Evolutionary conservation across 805 yeast species (phyloP).

Genomic region (Zygoascus flipseniorum): DNA sequence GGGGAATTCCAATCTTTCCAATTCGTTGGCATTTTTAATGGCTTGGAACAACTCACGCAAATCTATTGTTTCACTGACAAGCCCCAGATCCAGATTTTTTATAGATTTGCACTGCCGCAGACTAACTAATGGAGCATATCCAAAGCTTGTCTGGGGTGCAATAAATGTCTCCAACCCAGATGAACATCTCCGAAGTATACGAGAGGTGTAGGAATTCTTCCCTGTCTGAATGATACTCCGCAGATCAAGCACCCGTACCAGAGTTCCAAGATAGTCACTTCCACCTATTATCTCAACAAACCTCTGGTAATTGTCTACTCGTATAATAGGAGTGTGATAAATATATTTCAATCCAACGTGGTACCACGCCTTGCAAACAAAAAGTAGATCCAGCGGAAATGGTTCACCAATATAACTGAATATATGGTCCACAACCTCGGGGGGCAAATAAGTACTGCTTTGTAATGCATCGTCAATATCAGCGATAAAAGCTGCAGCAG

Average conservation of each 20-base stretch:
- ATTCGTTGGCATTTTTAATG: slow-evolving; percentile 48
- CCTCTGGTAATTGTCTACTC: slow-evolving; percentile 55
- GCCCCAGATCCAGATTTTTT: slow-evolving; percentile 61
- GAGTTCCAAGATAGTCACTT: slow-evolving; percentile 43
- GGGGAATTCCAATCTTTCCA: slow-evolving; percentile 80
- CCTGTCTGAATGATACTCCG: slow-evolving; percentile 82
- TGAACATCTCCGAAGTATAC: slow-evolving; percentile 70
- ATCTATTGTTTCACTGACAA: slow-evolving; percentile 87
- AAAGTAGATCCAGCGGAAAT: slow-evolving; percentile 37
- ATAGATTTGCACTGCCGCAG: slow-evolving; percentile 61
- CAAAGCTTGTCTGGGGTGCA: slow-evolving; percentile 95
- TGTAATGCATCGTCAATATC: not conserved
- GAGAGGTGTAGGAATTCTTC: slow-evolving; percentile 82
- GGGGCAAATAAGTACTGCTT: slow-evolving; percentile 31
- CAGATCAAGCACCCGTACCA: slow-evolving; percentile 62
- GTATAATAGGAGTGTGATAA: slow-evolving; percentile 55
- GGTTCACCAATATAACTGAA: slow-evolving; percentile 20
- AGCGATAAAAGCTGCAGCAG: no score
- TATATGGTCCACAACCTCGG: slow-evolving; percentile 40
- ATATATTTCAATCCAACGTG: slow-evolving; percentile 51
- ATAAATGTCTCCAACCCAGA: slow-evolving; percentile 55
- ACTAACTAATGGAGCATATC: slow-evolving; percentile 80
- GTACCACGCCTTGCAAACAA: slow-evolving; percentile 58
- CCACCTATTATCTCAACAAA: slow-evolving; percentile 64
- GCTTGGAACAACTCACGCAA: slow-evolving; percentile 71